These are phyloP conservation scores for Agapanthus africanus DNA, from an alignment of 106 monocot species.

Conservation along the genomic window DNA sequence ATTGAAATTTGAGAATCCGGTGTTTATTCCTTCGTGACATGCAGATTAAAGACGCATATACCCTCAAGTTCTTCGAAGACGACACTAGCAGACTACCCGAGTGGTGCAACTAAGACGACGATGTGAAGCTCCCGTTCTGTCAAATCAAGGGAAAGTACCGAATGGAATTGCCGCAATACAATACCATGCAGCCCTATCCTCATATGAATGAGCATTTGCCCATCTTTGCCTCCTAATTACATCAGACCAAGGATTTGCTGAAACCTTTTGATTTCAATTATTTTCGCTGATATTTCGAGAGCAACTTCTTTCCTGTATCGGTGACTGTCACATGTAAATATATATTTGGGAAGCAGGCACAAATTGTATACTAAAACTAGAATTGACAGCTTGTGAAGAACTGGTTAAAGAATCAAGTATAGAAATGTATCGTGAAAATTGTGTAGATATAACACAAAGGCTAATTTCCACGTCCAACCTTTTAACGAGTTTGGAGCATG, in stretches of 20 bases:
- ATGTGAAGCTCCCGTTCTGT: slow-evolving; percentile 72
- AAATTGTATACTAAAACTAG: too few species aligned
- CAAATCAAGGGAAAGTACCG: slow-evolving; percentile 78
- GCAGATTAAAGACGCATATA: slow-evolving; percentile 96
- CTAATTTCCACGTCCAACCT: too few species aligned
- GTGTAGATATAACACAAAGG: too few species aligned
- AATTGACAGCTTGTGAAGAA: too few species aligned
- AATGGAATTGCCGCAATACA: slow-evolving; percentile 89
- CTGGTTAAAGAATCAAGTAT: too few species aligned
- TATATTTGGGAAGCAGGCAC: too few species aligned
- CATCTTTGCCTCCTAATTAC: slow-evolving; percentile 73
- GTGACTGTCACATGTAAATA: too few species aligned
- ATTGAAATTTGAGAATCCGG: neutral
- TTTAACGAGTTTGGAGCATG: too few species aligned
- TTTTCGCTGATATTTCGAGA: too few species aligned
- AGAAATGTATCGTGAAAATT: too few species aligned
- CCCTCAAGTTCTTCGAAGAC: slow-evolving; percentile 80
- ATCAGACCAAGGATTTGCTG: slow-evolving; percentile 40
- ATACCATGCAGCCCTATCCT: slow-evolving; percentile 61
- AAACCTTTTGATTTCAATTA: too few species aligned
- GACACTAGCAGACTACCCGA: slow-evolving; percentile 54
- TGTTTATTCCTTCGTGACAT: neutral
- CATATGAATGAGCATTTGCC: slow-evolving; percentile 94
- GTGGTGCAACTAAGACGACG: slow-evolving; percentile 88
- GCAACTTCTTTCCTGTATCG: too few species aligned